Evolutionary conservation across 2,329 filamentous ascomycete genomes (phyloP).

Genomic region (Xylariales sp.): DNA sequence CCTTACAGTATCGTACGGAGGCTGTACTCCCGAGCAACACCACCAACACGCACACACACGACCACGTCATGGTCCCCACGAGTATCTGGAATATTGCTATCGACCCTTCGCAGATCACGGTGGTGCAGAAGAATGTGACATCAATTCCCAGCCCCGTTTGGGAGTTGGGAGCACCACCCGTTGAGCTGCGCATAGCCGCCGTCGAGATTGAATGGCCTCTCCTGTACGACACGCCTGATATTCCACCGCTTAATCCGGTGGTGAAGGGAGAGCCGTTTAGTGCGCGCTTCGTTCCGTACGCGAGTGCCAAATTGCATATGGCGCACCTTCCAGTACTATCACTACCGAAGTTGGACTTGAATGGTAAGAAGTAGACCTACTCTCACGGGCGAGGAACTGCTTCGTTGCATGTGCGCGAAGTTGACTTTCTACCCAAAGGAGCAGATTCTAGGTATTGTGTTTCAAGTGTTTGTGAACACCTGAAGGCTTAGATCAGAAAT

Average conservation of each 20-base stretch:
- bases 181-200: conserved; percentile 27
- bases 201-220: conserved; percentile 28
- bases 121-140: conserved; percentile 13
- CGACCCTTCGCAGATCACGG: conserved; percentile 25
- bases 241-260: conserved; percentile 17
- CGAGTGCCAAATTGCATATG: conserved; percentile 30
- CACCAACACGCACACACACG: conserved; percentile 21
- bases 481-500: too few species aligned
- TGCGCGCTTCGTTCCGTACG: conserved; percentile 27
- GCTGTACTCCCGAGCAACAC: conserved; percentile 14
- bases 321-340: conserved; percentile 24
- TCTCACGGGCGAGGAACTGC: too few species aligned
- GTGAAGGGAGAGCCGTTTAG: conserved; percentile 20
- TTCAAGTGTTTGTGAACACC: too few species aligned
- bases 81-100: conserved; percentile 28
- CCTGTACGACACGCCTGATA: conserved; percentile 20
- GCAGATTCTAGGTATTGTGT: too few species aligned
- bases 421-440: too few species aligned
- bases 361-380: conserved; percentile 18
- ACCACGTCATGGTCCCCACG: conserved; percentile 23
- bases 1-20: conserved; percentile 16
- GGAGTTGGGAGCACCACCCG: conserved; percentile 23
- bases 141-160: conserved; percentile 23
- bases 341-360: conserved; percentile 13
- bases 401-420: too few species aligned